Percentiles rank a stretch among this genome's conserved stretches.
Conservation (phyloP, 371 early-diverging fungal species). For the Mucor mucedo region DNA sequence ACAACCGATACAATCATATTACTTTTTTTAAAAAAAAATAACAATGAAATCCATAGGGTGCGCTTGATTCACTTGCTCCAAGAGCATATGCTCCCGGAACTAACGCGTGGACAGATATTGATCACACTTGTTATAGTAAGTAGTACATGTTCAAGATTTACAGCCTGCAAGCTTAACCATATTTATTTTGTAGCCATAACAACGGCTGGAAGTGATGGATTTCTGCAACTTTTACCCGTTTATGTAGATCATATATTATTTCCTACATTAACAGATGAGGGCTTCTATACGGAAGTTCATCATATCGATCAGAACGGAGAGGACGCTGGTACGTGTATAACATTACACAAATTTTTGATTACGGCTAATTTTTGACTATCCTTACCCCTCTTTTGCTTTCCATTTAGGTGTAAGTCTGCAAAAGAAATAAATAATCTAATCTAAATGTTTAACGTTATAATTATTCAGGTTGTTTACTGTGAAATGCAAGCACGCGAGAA, state of each 20-base stretch:
- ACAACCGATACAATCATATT: background rate
- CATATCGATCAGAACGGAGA: slow-evolving; percentile 43
- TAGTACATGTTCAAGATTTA: background rate
- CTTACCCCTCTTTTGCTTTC: background rate
- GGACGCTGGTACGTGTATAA: slow-evolving; percentile 39
- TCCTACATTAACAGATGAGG: slow-evolving; percentile 60
- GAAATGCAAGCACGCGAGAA: slow-evolving; percentile 44
- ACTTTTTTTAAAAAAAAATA: background rate
- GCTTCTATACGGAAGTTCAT: slow-evolving; percentile 59
- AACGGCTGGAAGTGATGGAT: slow-evolving; percentile 59
- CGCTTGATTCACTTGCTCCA: slow-evolving; percentile 61
- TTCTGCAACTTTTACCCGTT: slow-evolving; percentile 50
- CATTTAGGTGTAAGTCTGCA: slow-evolving; percentile 23
- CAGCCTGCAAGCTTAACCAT: background rate
- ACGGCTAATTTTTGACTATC: slow-evolving; percentile 20
- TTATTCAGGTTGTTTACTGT: slow-evolving; percentile 36
- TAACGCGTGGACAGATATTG: slow-evolving; percentile 56
- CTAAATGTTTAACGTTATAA: background rate
- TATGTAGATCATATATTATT: slow-evolving; percentile 63
- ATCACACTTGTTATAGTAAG: slow-evolving; percentile 58
- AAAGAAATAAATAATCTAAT: background rate
- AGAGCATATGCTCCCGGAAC: slow-evolving; percentile 62
- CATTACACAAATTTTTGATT: slow-evolving; percentile 16
- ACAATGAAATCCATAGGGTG: slow-evolving; percentile 32
- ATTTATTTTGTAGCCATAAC: background rate